Percentiles rank a stretch among this genome's conserved stretches.
Evolutionary conservation across 1,284 basidiomycete species (phyloP).

Genomic region (Malassezia psittaci): DNA sequence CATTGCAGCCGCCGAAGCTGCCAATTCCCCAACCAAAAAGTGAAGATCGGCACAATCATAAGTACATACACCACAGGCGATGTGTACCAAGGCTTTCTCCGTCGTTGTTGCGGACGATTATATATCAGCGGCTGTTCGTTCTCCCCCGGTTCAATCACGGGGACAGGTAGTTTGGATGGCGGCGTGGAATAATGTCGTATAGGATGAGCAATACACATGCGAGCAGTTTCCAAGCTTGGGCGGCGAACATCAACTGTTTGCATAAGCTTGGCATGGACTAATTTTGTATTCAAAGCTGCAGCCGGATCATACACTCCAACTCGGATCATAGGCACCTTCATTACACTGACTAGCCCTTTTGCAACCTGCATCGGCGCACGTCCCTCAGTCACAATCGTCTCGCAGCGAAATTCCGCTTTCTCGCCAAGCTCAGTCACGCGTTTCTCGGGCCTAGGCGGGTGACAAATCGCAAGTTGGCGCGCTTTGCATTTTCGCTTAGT

Average conservation of each 20-base stretch:
- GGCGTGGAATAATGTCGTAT: no score
- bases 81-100: conserved; percentile 28
- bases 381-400: neutral
- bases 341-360: no score
- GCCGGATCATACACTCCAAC: no score
- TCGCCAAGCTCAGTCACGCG: neutral
- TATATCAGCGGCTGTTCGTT: conserved; percentile 9
- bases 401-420: neutral
- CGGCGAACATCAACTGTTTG: no score
- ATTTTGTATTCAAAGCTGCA: no score
- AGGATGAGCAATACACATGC: no score
- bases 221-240: no score
- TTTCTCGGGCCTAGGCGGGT: neutral
- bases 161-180: neutral
- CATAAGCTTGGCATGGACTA: no score
- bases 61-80: conserved; percentile 55
- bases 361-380: neutral
- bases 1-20: conserved; percentile 79
- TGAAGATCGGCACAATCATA: conserved; percentile 77
- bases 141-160: neutral
- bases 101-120: conserved; percentile 10
- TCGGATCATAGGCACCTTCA: no score
- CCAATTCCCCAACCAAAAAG: conserved; percentile 87
- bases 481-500: conserved; percentile 8
- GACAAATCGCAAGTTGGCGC: neutral